Base-by-base conservation (phyloP, 2,329 filamentous ascomycete genomes). In the Chaetomium sp. region DNA sequence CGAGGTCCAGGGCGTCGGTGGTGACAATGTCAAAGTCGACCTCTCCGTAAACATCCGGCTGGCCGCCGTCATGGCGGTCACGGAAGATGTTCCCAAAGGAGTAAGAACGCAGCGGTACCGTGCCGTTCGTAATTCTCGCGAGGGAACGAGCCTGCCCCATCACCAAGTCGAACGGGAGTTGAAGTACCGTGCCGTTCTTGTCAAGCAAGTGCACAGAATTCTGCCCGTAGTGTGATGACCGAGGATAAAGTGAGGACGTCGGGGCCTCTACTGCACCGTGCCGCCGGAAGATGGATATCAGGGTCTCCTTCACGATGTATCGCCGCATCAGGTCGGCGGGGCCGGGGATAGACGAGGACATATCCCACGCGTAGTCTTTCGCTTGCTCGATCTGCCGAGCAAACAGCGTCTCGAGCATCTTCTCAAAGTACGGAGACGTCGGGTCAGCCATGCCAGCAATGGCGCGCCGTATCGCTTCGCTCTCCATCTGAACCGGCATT, bases 21-120 rank as follows among this genome's bases (percentile, higher is more conserved):
- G 93, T 94, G n/a, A 97, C 85, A 65, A 99, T 93, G 77, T 99
- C 95, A 75, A 98, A 99, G 75, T 98, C 93, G 2, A 96, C 93
- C 74, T 98, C 95, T 10, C 91, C 90, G 74, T 92, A 90, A 72
- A 89, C 90, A 63, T 85, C 84, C 7, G 95, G 95, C 70, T 96
- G 91, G 2, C 92, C 91, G 8, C 92, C 93, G 62, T 88, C 88
- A 57, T 87, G 82, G 54, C 85, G 88, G 68, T 96, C 91, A 49
- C 95, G 87, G 74, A 92, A 98, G 1, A 98, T 93, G 38, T 85
- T 89, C 7, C 93, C 93, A 75, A 99, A 97, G 0, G 91, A 87
- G 75, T 92, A 97, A 0, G 91, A 91, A 69, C 92, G 90, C 69
- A 91, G 86, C 5, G 92, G 78, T 1, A 87, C 82, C 0, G 87